Percentiles rank a stretch among this genome's conserved stretches.
Evolutionary conservation across 768 basidiomycete species (phyloP).

Genomic region (Ramaria rubella): DNA sequence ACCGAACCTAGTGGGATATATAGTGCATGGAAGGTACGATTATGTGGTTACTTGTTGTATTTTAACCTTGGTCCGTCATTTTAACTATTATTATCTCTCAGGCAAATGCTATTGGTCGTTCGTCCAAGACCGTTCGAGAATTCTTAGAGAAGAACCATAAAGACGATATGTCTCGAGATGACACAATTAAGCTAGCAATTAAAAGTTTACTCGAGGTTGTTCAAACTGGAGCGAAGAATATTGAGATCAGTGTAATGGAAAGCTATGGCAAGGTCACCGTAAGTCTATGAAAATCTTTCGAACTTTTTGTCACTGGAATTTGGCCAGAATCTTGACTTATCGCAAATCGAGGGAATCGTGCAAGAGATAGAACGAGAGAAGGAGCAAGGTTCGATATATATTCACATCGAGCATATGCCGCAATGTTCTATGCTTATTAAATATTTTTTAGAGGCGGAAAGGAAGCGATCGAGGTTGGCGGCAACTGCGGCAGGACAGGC

Average conservation of each 20-base stretch:
- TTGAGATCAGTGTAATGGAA: slow-evolving; percentile 98
- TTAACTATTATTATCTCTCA: slow-evolving; percentile 29
- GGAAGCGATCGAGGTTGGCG: slow-evolving; percentile 84
- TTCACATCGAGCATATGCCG: not conserved
- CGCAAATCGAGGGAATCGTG: slow-evolving; percentile 90
- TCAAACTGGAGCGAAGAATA: slow-evolving; percentile 99
- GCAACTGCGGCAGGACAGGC: slow-evolving; percentile 89
- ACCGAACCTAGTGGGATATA: slow-evolving; percentile 98
- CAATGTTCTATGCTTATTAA: not conserved
- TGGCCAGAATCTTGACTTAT: slow-evolving; percentile 70
- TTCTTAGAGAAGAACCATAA: slow-evolving; percentile 98
- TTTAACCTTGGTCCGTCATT: not conserved
- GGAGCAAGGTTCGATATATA: slow-evolving; percentile 65
- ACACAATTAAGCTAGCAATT: slow-evolving; percentile 90
- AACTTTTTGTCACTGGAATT: not conserved
- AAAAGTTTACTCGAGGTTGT: slow-evolving; percentile 96
- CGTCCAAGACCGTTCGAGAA: slow-evolving; percentile 96
- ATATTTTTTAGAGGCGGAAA: slow-evolving; percentile 70
- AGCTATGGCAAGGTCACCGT: slow-evolving; percentile 91
- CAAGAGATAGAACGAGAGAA: slow-evolving; percentile 94
- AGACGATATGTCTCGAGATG: slow-evolving; percentile 81
- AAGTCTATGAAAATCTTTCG: slow-evolving; percentile 20
- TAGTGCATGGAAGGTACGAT: slow-evolving; percentile 91
- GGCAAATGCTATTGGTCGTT: slow-evolving; percentile 97
- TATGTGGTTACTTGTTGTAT: not conserved